Evolutionary conservation across 2,329 filamentous ascomycete species (phyloP), one percentile per base, ranked within the genome.

Genomic region (Aureobasidium sp.): DNA sequence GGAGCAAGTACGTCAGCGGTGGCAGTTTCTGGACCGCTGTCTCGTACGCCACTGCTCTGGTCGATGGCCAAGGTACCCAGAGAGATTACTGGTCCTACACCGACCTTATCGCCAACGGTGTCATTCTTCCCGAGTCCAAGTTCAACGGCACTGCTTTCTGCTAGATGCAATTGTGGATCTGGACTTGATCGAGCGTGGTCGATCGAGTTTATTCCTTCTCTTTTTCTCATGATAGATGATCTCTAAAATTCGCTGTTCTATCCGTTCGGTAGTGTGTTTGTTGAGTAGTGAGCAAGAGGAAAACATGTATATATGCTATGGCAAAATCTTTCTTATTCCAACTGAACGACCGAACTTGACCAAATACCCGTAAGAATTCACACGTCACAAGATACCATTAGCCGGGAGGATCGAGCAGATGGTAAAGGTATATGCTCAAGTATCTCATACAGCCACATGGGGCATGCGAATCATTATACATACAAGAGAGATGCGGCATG

Each of bases 1-100:
- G 67, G 54, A 64, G 67, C n/a, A 72, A 71, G 62, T 71, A 70
- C 64, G 66, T 67, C 2, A 64, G 67, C 19, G 73, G 72, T 7
- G 68, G 71, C 62, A 52, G 67, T 11, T 71, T 68, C 54, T 72
- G 71, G 71, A 60, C 58, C 11, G 45, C 45, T 27, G 48, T 50
- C 33, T 45, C 44, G 8, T 58, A 58, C 54, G 39, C 54, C 7
- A 58, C 54, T n/a, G 54, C 54, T 15, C 9, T 27, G 8, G 65
- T 66, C 5, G 60, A 65, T 49, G 65, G 65, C 4, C 45, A 66
- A 48, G 65, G 65, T 12, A 61, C 59, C 11, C 63, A 65, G 62
- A 49, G 57, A 29, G 63, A 66, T 19, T 66, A 66, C 57, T 66
- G 65, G 63, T 53, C 57, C 6, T 66, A 66, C 56, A 57, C n/a